Evolutionary conservation across 345 rosid genomes (phyloP), one percentile per base, ranked within the genome.

Genomic region (Streptanthus diversifolius): DNA sequence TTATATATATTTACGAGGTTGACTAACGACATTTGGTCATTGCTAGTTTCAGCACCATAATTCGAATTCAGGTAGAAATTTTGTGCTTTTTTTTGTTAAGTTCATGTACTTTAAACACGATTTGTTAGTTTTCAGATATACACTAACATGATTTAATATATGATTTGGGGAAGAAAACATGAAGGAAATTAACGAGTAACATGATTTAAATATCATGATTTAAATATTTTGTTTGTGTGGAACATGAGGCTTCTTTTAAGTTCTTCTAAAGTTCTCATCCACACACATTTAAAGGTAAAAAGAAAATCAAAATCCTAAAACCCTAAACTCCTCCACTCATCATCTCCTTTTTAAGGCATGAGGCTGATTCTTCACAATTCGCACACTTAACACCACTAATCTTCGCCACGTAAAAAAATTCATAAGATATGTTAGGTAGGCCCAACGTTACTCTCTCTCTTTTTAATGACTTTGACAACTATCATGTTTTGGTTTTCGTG

Each of bases 331-430:
- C 19, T 60, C 52, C 68, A 60, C 60, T 48, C 60, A 60, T 17
- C 21, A 60, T 12, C 30, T 60, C 32, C 21, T 47, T 56, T 56
- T 70, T 10, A 47, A 71, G 40, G 52, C 40, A 71, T 60, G 75
- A 60, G 75, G 75, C 68, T 35, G 67, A 71, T 33, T 59, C 67
- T 48, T 71, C 67, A 36, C 30, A 48, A 7, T 60, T 48, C 47
- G 58, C 63, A 37, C 37, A 17, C 22, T 17, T 45, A 12, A 17
- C 51, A 58, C 66, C 74, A 58, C 66, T 45, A 57, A 32, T 57
- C 57, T 32, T 70, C 17, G 74, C 44, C 74, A 70, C 74, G 66
- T 58, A 45, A 45, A 33, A 33, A 21, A 0, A n/a, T 45, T 33
- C 3, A 5, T 6, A 59, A 59, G n/a, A n/a, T 30, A 45, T 47